Evolutionary conservation across 495 filamentous ascomycete species (phyloP), one percentile per base, ranked within the genome.

Genomic region (Immersiella caudata): DNA sequence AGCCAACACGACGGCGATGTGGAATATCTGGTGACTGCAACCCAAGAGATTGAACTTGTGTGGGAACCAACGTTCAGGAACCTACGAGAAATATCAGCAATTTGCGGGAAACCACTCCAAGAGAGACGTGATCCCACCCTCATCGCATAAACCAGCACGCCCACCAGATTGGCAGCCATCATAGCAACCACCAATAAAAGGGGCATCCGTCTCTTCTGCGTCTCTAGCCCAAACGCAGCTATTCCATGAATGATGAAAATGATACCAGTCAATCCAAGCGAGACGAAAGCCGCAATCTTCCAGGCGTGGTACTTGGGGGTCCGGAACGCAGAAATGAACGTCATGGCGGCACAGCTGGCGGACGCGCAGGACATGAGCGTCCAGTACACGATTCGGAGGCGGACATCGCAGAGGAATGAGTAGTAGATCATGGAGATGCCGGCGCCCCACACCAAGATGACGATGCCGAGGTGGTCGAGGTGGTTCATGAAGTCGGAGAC

Each of bases 401-500:
- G 69, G 25, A 83, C 80, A 56, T 86, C 77, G 69, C 85, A 88
- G 70, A 84, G 86, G 75, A 93, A 93, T 0, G 89, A 91, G 72
- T 92, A 93, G 81, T 89, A 91, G 33, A 93, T 76, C 54, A 85
- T 87, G 8, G 91, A 89, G 9, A 92, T 82, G 71, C 90, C 90
- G 73, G 87, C 90, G 22, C 91, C 90, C 76, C 87, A 86, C 63
- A 92, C 93, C 62, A 93, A 76, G 51, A 88, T 81, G 50, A 94
- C 87, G 70, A 94, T 94, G 3, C 91, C 91, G 33, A 92, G 79
- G 72, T 93, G 92, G 75, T 94, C 91, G 40, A 94, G 82, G 60
- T 90, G 82, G 72, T 93, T 92, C 1, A 89, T 87, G 71, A 90
- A 74, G 7, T 14, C 12, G 0, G 57, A n/a, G 2, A 62, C 46